Percentiles rank a stretch among this genome's conserved stretches.
Conservation (phyloP, 305 asterid genomes). For the Solanum chacoense region DNA sequence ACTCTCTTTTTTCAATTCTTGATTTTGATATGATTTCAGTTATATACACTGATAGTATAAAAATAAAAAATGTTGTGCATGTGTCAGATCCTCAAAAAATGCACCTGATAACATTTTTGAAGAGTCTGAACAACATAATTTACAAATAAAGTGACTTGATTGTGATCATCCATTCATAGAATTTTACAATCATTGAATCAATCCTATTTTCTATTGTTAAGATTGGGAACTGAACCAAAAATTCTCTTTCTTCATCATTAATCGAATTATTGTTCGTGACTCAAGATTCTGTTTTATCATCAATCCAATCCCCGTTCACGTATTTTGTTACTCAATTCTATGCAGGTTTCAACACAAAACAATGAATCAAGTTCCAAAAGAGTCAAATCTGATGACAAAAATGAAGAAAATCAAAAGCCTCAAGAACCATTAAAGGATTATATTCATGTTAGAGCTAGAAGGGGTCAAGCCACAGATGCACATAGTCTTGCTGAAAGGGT, state of each 20-base stretch:
- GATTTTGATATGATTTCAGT: neutral
- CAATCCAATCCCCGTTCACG: neutral
- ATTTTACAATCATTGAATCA: neutral
- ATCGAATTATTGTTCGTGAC: neutral
- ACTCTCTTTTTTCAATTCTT: neutral
- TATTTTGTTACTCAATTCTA: neutral
- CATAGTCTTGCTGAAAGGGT: conserved; percentile 45
- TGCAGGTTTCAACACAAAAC: conserved; percentile 48
- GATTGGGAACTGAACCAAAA: neutral
- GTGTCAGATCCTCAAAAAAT: neutral
- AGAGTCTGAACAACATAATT: neutral
- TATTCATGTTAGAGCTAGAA: conserved; percentile 45
- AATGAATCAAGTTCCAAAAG: conserved; percentile 51
- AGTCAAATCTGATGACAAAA: conserved; percentile 29
- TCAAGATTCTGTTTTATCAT: neutral
- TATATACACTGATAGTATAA: neutral
- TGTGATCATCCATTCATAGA: neutral
- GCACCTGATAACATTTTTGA: neutral
- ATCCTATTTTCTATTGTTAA: neutral
- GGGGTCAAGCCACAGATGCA: conserved; percentile 44
- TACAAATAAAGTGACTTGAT: neutral
- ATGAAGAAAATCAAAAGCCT: conserved; percentile 12
- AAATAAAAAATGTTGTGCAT: rapidly evolving
- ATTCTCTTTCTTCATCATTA: neutral
- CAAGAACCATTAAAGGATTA: conserved; percentile 32